Base-by-base conservation (phyloP, 805 yeast genomes). In the Candida takata region DNA sequence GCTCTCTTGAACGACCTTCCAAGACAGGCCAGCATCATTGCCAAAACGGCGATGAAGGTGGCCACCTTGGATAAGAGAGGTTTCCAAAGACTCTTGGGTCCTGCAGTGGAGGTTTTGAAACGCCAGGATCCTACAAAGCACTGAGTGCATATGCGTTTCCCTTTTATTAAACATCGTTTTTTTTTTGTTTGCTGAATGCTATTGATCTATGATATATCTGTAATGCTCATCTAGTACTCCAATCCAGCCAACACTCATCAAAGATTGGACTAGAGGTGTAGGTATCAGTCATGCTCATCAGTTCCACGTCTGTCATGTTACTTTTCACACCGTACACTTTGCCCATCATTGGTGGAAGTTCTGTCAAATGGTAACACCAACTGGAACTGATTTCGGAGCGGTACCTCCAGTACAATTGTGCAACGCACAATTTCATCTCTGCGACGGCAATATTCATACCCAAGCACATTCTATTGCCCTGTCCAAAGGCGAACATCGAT, bases 21-120 rank as follows among this genome's bases (percentile, higher is more conserved):
- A 43, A 77, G 98, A 61, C 92, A 84, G 56, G 98, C 98, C 23
- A 82, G 95, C 5, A 92, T 92, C 26, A 76, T 70, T 34, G 95
- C 96, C 2, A 65, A 70, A 13, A 72, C 80, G 34, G 68, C 69
- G 28, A 78, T 92, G 20, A 84, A 84, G 52, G 95, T 88, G 27
- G 97, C 94, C n/a, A 81, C 92, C 4, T 70, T 92, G 49, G 95
- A 85, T 43, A 86, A 90, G 64, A 74, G 82, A 43, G 97, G 96
- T 1, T 92, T 92, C 67, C 88, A 86, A 62, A 77, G 97, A 61
- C 70, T 92, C 48, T 70, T 92, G 44, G 98, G 98, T 3, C 95
- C 95, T 24, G 95, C 87, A 3, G 95, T 87, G 16, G 95, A 84
- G 39, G 86, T 84, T 29, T 72, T 88, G 55, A 82, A 84, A 60